A percentile compares a stretch with the other conserved stretches of the same genome.
phyloP scores from a whole-genome alignment of 306 rosid genomes.

The Calophaca sinica region DNA sequence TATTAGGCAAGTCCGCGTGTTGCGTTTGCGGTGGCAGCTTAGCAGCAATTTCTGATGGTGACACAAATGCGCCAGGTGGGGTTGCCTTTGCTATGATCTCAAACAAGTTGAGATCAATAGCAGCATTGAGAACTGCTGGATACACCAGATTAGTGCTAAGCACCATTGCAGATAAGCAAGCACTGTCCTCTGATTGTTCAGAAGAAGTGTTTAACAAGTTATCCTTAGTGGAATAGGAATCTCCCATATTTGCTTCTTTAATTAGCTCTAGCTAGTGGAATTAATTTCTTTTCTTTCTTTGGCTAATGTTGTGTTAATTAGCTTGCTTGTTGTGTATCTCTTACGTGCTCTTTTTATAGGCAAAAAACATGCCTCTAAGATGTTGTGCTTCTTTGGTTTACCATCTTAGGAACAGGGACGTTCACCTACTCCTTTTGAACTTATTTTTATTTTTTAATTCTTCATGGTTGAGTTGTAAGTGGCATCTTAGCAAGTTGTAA shows the following conservation, averaged over 20 bases:
- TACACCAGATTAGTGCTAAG: background rate
- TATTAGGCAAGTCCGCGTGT: slow-evolving; percentile 26
- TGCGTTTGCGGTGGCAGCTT: slow-evolving; percentile 4
- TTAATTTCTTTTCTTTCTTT: background rate
- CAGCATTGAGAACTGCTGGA: slow-evolving; percentile 33
- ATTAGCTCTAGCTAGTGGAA: background rate
- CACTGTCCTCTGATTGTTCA: slow-evolving; percentile 16
- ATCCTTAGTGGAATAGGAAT: background rate
- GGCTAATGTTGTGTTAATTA: background rate
- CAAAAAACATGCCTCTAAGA: background rate
- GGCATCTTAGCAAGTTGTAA: too few species aligned
- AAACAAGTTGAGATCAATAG: slow-evolving; percentile 42
- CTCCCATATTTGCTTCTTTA: slow-evolving; percentile 10
- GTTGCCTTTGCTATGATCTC: slow-evolving; percentile 38
- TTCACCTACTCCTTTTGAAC: background rate
- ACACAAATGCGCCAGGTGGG: slow-evolving; percentile 10
- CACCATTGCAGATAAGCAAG: slow-evolving; percentile 19
- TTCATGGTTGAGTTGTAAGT: too few species aligned
- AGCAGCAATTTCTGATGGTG: slow-evolving; percentile 43
- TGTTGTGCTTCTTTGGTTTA: too few species aligned
- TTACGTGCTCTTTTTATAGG: background rate
- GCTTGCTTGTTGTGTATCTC: slow-evolving; percentile 3
- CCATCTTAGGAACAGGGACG: too few species aligned
- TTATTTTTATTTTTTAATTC: too few species aligned
- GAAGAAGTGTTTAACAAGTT: background rate